Base-by-base conservation (phyloP, 2,329 filamentous ascomycete species). In the Chaetomiaceae sp. region DNA sequence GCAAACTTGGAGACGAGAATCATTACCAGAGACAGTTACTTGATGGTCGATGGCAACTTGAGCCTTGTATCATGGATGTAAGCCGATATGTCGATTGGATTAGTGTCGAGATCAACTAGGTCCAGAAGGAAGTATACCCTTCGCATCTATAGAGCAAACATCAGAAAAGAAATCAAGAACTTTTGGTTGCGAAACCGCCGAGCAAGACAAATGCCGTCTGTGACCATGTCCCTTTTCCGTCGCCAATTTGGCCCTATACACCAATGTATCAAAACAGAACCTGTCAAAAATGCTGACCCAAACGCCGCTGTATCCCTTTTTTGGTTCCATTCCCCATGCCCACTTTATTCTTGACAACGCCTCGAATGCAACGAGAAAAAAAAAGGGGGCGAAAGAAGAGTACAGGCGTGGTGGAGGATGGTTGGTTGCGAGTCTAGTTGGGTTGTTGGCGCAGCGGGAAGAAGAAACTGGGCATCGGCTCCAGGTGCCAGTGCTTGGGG, bases 381-480 rank as follows among this genome's bases (percentile, higher is more conserved):
- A n/a, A n/a, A n/a, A n/a, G 20, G 45, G 39, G 33, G 20, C 25
- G 40, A 47, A 47, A 51, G 27, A 47, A 51, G 34, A 23, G 47
- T 42, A 43, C 19, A 55, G 34, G 42, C n/a, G 27, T 19, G 15
- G 38, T 22, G 7, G 23, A 17, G 37, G 23, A 6, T 15, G 23
- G 20, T 6, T 3, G 23, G 6, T 17, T 44, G 11, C 11, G 11
- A 11, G 19, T 23, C 19, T 53, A 83, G 69, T 83, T 83, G 33
- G 79, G 75, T 53, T 80, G 75, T 57, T 72, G 73, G 53, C 80
- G 73, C 52, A 83, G 72, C 5, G 80, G 79, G 60, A 82, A 83
- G 60, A 75, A 81, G 42, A 77, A 76, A 27, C 75, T 72, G 0
- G 80, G 79, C 80, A 83, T 83, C n/a, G 80, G 80, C 63, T 82